Evolutionary conservation across 2,329 filamentous ascomycete genomes (phyloP).

Genomic region (Claviceps africana): DNA sequence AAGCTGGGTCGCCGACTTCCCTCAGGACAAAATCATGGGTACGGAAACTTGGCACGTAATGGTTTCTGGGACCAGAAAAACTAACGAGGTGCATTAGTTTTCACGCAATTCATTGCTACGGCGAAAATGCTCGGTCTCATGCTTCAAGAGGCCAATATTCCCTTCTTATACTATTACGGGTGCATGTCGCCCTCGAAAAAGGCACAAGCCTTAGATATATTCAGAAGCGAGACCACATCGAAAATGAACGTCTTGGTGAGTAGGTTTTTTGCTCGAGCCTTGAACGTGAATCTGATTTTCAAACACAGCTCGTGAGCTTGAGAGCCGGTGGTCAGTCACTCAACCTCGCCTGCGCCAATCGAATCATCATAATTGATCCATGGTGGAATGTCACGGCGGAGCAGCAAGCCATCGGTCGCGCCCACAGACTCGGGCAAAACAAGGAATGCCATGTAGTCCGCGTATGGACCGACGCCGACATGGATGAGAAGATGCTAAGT

Average conservation of each 20-base stretch:
- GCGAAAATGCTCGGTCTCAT: constrained; percentile 22
- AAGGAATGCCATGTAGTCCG: constrained; percentile 45
- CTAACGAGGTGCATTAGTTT: constrained; percentile 15
- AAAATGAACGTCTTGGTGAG: constrained; percentile 22
- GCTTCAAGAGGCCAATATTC: constrained; percentile 14
- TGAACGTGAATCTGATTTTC: background rate
- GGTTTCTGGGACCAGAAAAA: too few relatives aligned
- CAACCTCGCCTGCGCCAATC: constrained; percentile 31
- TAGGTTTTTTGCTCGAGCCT: constrained; percentile 6
- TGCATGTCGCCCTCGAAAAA: constrained; percentile 9
- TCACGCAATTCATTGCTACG: constrained; percentile 19
- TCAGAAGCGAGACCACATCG: constrained; percentile 2
- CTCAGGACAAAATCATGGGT: constrained; percentile 27
- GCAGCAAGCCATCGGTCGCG: constrained; percentile 46
- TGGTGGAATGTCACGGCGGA: constrained; percentile 52
- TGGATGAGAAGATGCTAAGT: constrained; percentile 41
- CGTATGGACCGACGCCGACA: constrained; percentile 38
- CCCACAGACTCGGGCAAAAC: constrained; percentile 50
- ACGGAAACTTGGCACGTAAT: constrained; percentile 5
- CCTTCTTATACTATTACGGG: constrained; percentile 26
- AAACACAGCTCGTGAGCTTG: constrained; percentile 20
- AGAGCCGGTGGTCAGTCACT: constrained; percentile 23
- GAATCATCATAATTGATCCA: constrained; percentile 38
- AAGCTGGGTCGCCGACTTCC: constrained; percentile 17
- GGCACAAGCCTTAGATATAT: constrained; percentile 9